Base-by-base conservation (phyloP, 192 early-diverging fungal genomes). In the Nowakowskiella sp. region DNA sequence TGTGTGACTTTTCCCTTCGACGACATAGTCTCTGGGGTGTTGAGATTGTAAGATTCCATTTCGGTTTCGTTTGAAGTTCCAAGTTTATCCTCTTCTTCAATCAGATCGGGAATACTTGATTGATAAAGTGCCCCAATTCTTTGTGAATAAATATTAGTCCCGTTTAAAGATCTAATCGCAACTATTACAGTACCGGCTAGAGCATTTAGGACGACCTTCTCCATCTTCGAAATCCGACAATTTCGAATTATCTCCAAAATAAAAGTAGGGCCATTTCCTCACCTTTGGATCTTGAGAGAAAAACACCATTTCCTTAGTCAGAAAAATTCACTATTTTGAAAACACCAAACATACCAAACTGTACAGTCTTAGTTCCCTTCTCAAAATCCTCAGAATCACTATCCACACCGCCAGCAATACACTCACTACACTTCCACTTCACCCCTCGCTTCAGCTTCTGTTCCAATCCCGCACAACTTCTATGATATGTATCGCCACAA, bases 51-150 rank as follows among this genome's bases (percentile, higher is more conserved):
- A n/a, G n/a, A n/a, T n/a, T n/a, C n/a, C n/a, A n/a, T n/a, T n/a
- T n/a, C n/a, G n/a, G n/a, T n/a, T n/a, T n/a, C n/a, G n/a, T n/a
- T n/a, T n/a, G n/a, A n/a, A 23, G 42, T 47, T 39, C 53, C 49
- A 16, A 13, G 6, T 55, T 39, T 23, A 53, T 53, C 47, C 51
- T 53, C 42, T n/a, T n/a, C n/a, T n/a, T n/a, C n/a, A 26, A 64
- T 66, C 61, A 65, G 61, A 46, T 85, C 86, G 0, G 81, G 79
- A 9, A 89, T 53, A 3, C 72, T 71, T 0, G 91, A 88, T 61
- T 94, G 91, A 66, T 85, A 91, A 57, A 81, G 76, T 4, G 80
- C 70, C 0, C 91, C 91, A 31, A 94, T 82, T 57, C 90, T 64
- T 46, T 36, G 8, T 19, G 58, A 57, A 4, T 5, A 13, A 19